Evolutionary conservation across 208 protist species (phyloP).

Genomic region (Acanthamoeba triangularis): DNA sequence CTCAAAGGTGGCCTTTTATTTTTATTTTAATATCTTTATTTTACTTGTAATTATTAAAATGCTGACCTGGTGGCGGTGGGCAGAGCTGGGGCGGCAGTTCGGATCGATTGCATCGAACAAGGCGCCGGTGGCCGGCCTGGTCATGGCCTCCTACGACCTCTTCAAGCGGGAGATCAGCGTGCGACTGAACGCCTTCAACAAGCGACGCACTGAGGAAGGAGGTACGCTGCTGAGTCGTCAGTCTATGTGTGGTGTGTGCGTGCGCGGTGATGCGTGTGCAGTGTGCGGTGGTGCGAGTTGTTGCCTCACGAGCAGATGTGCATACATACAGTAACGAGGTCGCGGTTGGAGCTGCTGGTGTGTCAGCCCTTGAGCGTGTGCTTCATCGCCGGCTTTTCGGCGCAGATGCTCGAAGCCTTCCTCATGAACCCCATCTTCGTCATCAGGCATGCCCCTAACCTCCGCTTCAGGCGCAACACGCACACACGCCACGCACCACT

Average conservation of each 20-base stretch:
- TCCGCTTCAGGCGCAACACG: not conserved
- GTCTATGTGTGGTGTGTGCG: not conserved
- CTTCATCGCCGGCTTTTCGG: conserved; percentile 43
- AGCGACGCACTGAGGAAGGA: not conserved
- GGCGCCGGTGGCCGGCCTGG: conserved; percentile 18
- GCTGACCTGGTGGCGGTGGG: no score
- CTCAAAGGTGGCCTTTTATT: not conserved
- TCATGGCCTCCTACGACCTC: conserved; percentile 63
- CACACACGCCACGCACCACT: not conserved
- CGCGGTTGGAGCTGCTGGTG: not conserved
- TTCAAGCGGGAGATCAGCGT: conserved; percentile 47
- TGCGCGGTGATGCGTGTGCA: no score
- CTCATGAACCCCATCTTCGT: conserved; percentile 57
- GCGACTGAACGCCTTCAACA: conserved; percentile 22
- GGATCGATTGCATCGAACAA: conserved; percentile 32
- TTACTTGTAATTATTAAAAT: not conserved
- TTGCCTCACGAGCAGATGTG: not conserved
- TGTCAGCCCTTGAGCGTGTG: conserved; percentile 9
- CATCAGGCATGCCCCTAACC: not conserved
- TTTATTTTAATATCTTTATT: not conserved
- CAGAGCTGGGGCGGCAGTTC: conserved; percentile 28
- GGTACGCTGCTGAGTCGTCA: not conserved
- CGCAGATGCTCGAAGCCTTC: conserved; percentile 24
- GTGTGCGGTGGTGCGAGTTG: not conserved
- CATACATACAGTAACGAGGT: not conserved